A percentile compares a stretch with the other conserved stretches of the same genome.
These are phyloP conservation scores for Diaporthe sp. DNA, from an alignment of 2,329 filamentous ascomycete genomes.

Conservation along the genomic window DNA sequence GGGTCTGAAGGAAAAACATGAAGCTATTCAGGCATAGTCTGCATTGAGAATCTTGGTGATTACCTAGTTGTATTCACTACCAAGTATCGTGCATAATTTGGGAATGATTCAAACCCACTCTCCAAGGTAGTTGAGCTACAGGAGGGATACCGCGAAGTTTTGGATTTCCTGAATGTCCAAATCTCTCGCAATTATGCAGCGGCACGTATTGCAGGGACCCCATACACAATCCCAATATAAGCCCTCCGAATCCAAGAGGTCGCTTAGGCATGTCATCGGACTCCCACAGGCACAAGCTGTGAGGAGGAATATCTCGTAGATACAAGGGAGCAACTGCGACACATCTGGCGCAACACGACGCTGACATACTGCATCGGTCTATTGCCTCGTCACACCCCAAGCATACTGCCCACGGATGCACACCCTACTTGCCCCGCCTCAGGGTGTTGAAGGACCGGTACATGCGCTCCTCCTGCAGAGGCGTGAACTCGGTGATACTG, in stretches of 20 bases:
- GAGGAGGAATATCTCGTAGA: not conserved
- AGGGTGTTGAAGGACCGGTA: conserved; percentile 7
- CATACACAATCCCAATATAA: too few species aligned
- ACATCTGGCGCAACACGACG: not conserved
- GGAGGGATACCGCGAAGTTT: not conserved
- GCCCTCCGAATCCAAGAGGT: not conserved
- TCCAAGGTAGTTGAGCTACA: not conserved
- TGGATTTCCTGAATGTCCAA: not conserved
- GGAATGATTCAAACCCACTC: too few species aligned
- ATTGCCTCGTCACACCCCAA: not conserved
- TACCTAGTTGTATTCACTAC: not conserved
- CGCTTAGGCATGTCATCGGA: not conserved
- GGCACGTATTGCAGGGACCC: not conserved
- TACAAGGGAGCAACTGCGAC: not conserved
- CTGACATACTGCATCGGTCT: not conserved
- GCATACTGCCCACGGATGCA: not conserved
- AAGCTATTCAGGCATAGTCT: not conserved
- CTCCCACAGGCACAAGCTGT: not conserved
- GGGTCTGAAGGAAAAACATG: too few species aligned
- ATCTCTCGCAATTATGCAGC: not conserved
- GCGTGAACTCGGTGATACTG: conserved; percentile 8
- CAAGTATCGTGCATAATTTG: not conserved
- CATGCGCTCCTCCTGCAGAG: conserved; percentile 19
- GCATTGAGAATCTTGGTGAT: not conserved
- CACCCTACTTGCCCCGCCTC: not conserved